Base-by-base conservation (phyloP, 2,329 filamentous ascomycete species). In the Pseudogymnoascus sp. region DNA sequence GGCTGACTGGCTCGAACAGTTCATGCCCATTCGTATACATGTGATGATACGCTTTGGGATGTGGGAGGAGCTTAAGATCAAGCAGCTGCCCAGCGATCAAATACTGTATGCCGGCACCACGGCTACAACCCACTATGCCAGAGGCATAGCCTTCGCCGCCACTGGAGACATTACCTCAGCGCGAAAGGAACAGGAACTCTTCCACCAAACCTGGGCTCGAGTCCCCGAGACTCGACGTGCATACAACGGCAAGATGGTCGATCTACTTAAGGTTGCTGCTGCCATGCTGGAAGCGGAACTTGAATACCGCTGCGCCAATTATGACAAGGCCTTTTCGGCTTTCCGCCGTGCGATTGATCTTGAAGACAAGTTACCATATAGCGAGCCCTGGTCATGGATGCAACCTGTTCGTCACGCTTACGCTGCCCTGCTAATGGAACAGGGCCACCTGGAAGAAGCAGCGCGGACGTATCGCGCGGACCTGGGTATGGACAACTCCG, bases 351-450 rank as follows among this genome's bases (percentile, higher is more conserved):
- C 87, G 0, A 83, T 89, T 21, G 69, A 74, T 1, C 77, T 82
- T 2, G 86, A 90, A 65, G 87, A 89, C 68, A 73, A 72, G 0
- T 77, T 91, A 29, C 84, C 83, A 0, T 91, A 89, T 65, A 85
- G 87, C 59, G 89, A 92, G 70, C 89, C 89, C 0, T 91, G 88
- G 88, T 86, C 86, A 0, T 91, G 88, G 88, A 90, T 91, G 87
- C 86, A 89, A 69, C 88, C 88, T 0, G 82, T 84, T 0, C 78
- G 87, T 2, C 88, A 91, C 71, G 88, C 88, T 0, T 87, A 87
- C 60, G 88, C 85, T 1, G 88, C 88, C 0, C 76, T 92, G 3
- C 71, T 90, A 31, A 77, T 90, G 11, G 88, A 91, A 69, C 87
- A 88, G 68, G 83, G 81, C 0, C 75, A 75, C n/a, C 75, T 82